Evolutionary conservation across 1,284 basidiomycete genomes (phyloP), one percentile per base, ranked within the genome.

Genomic region (Sutorius eximius): DNA sequence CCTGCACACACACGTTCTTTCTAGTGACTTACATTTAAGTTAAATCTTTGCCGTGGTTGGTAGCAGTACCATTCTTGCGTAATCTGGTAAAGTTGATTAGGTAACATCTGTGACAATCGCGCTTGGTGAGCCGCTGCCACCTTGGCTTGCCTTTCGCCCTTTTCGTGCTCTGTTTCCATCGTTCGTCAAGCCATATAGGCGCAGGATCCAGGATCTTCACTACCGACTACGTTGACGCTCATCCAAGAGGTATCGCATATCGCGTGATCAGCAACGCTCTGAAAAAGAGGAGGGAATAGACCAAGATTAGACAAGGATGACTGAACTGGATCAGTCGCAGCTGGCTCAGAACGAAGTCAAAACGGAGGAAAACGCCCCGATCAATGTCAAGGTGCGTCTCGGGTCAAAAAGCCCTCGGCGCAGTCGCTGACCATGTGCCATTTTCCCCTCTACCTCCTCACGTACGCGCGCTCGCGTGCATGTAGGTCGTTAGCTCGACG

Each of bases 321-420:
- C 61, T 27, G 61, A 61, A 20, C 13, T 50, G 12, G 77, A 78
- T 48, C 55, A 54, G 37, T 62, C 67, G 55, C 63, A 60, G 46
- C 6, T 5, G 24, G 61, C 52, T 33, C 74, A 77, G 47, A 69
- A 76, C 3, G 78, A 80, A n/a, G 73, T 80, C 53, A 86, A 87
- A 73, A 85, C 87, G 71, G 87, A 86, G 59, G 72, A 77, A 30
- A 85, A 85, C 66, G 79, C 84, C 53, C 83, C 90, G 36, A 90
- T 93, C 68, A 93, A 91, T 71, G 87, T 93, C 77, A 93, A 91
- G 82, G 89, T 91, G 53, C 9, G 51, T 50, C 10, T 9, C 18
- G 27, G 22, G 15, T 1, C 7, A 11, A 12, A 38, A 16, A 24
- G 11, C 9, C n/a, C 2, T 11, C n/a, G 36, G 18, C 15, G 3